phyloP scores from a whole-genome alignment of 148 eudicot genomes.

The Rhododendron williamsianum region DNA sequence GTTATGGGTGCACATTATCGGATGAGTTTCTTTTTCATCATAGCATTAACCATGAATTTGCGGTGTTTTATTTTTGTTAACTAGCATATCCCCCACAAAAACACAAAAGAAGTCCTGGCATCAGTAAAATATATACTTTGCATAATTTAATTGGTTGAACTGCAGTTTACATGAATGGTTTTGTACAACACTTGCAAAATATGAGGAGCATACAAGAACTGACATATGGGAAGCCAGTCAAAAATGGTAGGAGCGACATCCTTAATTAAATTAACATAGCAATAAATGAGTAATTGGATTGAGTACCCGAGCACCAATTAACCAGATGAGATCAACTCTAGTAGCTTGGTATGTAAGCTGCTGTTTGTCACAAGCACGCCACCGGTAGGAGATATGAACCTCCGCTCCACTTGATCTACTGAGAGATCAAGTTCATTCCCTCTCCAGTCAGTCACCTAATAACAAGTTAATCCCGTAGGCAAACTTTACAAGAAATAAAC shows the following conservation, averaged over 20 bases:
- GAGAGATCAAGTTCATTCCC: slow-evolving; percentile 73
- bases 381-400: slow-evolving; percentile 66
- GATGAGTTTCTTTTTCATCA: neutral
- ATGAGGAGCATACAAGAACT: neutral
- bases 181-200: neutral
- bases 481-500: neutral
- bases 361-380: slow-evolving; percentile 76
- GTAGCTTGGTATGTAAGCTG: slow-evolving; percentile 49
- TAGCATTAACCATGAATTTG: neutral
- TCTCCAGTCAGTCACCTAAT: slow-evolving; percentile 83
- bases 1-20: neutral
- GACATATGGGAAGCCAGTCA: neutral
- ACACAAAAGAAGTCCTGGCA: neutral
- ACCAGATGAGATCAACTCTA: slow-evolving; percentile 46
- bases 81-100: neutral
- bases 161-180: slow-evolving; percentile 4
- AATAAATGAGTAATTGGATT: neutral
- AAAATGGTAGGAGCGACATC: neutral
- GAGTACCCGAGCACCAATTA: slow-evolving; percentile 28
- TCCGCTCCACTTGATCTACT: slow-evolving; percentile 62
- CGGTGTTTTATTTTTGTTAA: neutral
- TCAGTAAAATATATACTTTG: neutral
- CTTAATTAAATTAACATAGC: neutral
- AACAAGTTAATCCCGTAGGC: neutral
- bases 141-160: neutral